Base-by-base conservation (phyloP, 2,329 filamentous ascomycete species). In the Ceratocystis albifundus region DNA sequence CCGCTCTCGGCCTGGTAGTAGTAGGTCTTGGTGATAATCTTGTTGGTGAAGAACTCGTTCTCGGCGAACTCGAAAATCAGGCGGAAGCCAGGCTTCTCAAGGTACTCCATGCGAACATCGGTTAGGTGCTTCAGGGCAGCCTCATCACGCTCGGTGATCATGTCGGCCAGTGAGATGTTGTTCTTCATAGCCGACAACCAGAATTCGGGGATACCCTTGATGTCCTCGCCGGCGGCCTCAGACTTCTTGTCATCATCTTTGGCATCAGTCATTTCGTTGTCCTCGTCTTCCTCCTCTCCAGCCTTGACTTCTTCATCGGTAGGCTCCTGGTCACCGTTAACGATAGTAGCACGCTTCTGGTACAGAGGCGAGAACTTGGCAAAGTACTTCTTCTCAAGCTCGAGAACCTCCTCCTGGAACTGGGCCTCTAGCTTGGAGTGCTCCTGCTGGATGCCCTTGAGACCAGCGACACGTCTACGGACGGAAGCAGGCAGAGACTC, bases 151-250 rank as follows among this genome's bases (percentile, higher is more conserved):
- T 97, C 94, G 73, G 94, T 99, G 76, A 99, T 96, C 85, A 96
- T 96, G 79, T 99, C 95, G 66, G 93, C 90, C 66, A 99, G 86
- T 36, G 92, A 96, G 73, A 94, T 85, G 77, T 96, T 93, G 82
- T 99, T 99, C 84, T 99, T 99, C 93, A 99, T 97, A 72, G 95
- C 93, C 69, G 93, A 96, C 63, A 99, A 83, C 94, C 94, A 99
- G 84, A 99, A 99, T 79, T 99, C 94, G 70, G 94, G 94, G 70
- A 99, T 96, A 77, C 94, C 94, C 73, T 85, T 82, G 70, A 88
- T 76, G 46, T 77, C 70, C 71, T 82, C 79, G 66, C 78, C 75
- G 36, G 73, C 74, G 68, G 79, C 75, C 69, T 82, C 79, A 67
- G 79, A 76, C 59, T 80, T 74, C 71, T 84, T 80, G 70, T 86